Conservation (phyloP, 495 filamentous ascomycete genomes). For the Daldinia vernicosa region DNA sequence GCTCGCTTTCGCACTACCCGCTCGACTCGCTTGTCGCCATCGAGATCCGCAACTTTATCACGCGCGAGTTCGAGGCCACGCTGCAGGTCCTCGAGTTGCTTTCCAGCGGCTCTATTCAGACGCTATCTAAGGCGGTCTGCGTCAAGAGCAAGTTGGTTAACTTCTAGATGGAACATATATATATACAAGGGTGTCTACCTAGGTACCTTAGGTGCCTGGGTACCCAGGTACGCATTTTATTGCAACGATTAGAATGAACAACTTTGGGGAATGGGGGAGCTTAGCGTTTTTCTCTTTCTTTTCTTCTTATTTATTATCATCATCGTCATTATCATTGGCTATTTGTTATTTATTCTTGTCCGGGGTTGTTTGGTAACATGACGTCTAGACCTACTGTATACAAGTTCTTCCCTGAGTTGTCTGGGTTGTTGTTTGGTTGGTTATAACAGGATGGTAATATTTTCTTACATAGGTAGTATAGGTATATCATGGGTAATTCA, state of each 20-base stretch:
- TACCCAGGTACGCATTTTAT: neutral
- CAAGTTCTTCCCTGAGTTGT: slow-evolving; percentile 19
- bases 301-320: neutral
- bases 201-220: too few species aligned
- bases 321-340: neutral
- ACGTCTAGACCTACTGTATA: slow-evolving; percentile 25
- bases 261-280: neutral
- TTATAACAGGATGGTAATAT: slow-evolving; percentile 25
- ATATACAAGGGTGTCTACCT: too few species aligned
- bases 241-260: slow-evolving; percentile 14
- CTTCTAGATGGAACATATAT: slow-evolving; percentile 22
- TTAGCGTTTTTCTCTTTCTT: neutral
- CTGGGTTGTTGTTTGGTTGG: slow-evolving; percentile 5
- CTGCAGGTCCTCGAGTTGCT: slow-evolving; percentile 63
- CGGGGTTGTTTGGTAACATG: neutral
- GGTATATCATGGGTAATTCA: slow-evolving; percentile 34
- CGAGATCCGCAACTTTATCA: slow-evolving; percentile 64
- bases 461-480: slow-evolving; percentile 26
- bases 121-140: slow-evolving; percentile 57
- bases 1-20: slow-evolving; percentile 59
- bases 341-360: neutral
- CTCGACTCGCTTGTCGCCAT: slow-evolving; percentile 64
- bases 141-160: slow-evolving; percentile 60
- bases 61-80: slow-evolving; percentile 60
- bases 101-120: slow-evolving; percentile 59